Evolutionary conservation across 1,139 yeast species (phyloP), one percentile per base, ranked within the genome.

Genomic region (Geotrichum bryndzae): DNA sequence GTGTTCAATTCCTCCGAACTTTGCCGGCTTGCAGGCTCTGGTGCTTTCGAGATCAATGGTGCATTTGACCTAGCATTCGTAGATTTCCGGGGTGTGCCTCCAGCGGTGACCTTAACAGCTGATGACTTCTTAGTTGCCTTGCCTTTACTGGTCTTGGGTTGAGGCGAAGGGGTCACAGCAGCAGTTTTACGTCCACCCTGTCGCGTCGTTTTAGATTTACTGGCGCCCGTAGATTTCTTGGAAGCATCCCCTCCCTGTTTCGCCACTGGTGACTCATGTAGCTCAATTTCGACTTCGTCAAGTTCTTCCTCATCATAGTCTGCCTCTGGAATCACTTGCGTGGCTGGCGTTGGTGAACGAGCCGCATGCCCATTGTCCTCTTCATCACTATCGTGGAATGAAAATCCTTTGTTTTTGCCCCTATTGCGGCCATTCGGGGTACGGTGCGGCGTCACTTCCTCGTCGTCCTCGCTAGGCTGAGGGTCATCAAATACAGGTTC

Each of bases 1-100:
- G 51, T 56, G 67, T 11, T 33, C n/a, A 51, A 51, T 22, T 56
- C 59, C 45, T 68, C 59, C 13, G 54, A 45, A n/a, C 82, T 68
- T 52, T 52, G 53, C 22, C 61, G 57, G n/a, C 52, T 45, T 48
- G 35, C 29, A 35, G 56, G 29, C 22, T 53, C 33, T n/a, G 29
- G 25, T 6, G 23, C 18, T 31, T 51, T 18, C 3, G 48, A n/a
- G 3, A 41, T 10, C 25, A 41, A 41, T 5, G 48, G 48, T 23
- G 48, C 48, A 18, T 41, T 41, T 4, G 48, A n/a, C 22, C n/a
- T 41, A 2, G 23, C n/a, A 4, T 23, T 7, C 1, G 8, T 4
- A 1, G 48, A 2, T 41, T 41, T 41, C 22, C 22, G 48, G 7
- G 48, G 48, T 7, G 48, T n/a, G 10, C 48, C 48, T 41, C 48